These are phyloP conservation scores for Platanthera guangdongensis DNA, from an alignment of 106 monocot genomes.

Conservation along the genomic window DNA sequence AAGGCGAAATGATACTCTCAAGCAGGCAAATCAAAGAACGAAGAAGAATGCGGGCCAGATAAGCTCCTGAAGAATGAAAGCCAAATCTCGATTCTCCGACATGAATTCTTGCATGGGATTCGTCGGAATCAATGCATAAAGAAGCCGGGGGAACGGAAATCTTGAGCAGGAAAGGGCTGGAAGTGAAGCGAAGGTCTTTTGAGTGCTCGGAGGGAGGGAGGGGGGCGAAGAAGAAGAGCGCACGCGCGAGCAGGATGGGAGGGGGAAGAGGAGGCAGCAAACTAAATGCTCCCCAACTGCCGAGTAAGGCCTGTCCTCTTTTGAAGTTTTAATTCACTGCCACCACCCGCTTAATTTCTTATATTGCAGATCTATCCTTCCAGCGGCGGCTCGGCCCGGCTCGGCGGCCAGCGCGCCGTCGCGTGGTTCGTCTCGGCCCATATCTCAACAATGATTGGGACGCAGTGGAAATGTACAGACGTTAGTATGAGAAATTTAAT, in stretches of 20 bases:
- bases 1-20: background rate
- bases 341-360: background rate
- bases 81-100: background rate
- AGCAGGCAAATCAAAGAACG: background rate
- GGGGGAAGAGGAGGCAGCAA: background rate
- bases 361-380: background rate
- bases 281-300: constrained; percentile 25
- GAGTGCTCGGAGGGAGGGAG: constrained; percentile 1
- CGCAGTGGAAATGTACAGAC: no score
- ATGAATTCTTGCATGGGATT: background rate
- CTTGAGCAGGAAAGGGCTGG: background rate
- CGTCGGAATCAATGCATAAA: background rate
- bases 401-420: no score
- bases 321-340: background rate
- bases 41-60: constrained; percentile 16
- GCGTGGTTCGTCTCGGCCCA: no score
- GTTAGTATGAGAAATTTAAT: no score
- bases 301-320: constrained; percentile 14
- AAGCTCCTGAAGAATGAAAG: background rate
- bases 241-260: background rate
- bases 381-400: background rate
- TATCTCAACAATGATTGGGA: no score
- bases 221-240: background rate
- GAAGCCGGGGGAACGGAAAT: background rate
- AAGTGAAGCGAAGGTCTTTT: background rate